Evolutionary conservation across 2,329 filamentous ascomycete genomes (phyloP), one percentile per base, ranked within the genome.

Genomic region (Cladophialophora immunda): DNA sequence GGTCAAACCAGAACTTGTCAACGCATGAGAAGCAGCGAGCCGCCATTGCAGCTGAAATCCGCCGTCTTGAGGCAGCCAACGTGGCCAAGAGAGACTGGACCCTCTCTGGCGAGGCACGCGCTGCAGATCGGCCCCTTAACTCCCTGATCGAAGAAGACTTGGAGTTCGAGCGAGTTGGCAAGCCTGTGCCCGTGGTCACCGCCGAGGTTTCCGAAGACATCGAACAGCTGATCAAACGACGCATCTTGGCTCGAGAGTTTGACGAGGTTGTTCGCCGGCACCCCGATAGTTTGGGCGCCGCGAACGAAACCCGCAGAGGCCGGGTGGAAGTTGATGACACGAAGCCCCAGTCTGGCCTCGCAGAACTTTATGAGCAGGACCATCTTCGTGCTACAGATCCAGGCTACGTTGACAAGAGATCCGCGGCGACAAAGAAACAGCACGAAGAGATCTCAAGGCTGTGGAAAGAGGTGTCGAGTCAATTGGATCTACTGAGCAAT

Each of bases 131-230:
- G 38, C 95, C 95, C 0, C 77, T 93, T 62, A 98, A 99, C 81
- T 97, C 94, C 0, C 86, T 99, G 2, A 87, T 99, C 0, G 94
- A 98, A 76, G 89, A 98, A 80, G 93, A 98, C 74, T 86, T 99
- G 29, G 94, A 98, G 71, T 99, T 98, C 76, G 95, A 99, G 80
- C 89, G 96, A 74, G 89, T 92, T 25, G 95, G 95, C 75, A 99
- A 98, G 78, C 94, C 95, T 0, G 91, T 98, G 0, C 93, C 94
- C 1, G 92, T 98, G 68, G 93, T 97, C 77, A 98, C 95, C 0
- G 90, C 92, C 50, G 94, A 97, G 78, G 85, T 96, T 47, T 96
- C 89, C 62, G 94, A 97, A 78, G 89, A 90, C 73, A 96, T 99
- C 65, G 95, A 99, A 79, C 90, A 92, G 36, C 86, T 99, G 66